Percentiles rank a stretch among this genome's conserved stretches.
phyloP scores from a whole-genome alignment of 2,329 filamentous ascomycete genomes.

The Fusarium algeriense region DNA sequence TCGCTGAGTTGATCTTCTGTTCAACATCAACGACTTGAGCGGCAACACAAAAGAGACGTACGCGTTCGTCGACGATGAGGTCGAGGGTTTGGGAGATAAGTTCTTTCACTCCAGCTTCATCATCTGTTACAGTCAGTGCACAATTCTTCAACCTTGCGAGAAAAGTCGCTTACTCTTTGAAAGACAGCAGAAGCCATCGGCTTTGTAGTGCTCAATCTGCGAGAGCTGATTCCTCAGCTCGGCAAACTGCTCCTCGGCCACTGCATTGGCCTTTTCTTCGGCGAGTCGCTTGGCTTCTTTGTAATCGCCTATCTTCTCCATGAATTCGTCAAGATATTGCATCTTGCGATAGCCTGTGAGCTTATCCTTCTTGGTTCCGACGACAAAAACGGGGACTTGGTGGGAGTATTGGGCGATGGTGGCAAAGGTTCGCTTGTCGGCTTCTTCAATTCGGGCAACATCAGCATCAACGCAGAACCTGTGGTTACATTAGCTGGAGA shows the following conservation, averaged over 20 bases:
- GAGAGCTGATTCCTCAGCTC: constrained; percentile 41
- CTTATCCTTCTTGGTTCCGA: constrained; percentile 47
- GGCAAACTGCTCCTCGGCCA: constrained; percentile 42
- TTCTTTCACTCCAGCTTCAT: constrained; percentile 41
- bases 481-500: not conserved
- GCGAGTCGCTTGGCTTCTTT: constrained; percentile 43
- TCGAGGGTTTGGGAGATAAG: constrained; percentile 45
- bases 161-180: constrained; percentile 28
- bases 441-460: constrained; percentile 45
- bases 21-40: constrained; percentile 49
- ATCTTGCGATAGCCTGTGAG: constrained; percentile 39
- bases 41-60: constrained; percentile 49
- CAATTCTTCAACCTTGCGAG: fast-evolving
- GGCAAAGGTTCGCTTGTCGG: constrained; percentile 45
- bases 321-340: constrained; percentile 39
- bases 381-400: constrained; percentile 44
- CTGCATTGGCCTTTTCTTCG: constrained; percentile 36
- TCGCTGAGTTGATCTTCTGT: constrained; percentile 49
- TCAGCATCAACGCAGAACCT: constrained; percentile 47
- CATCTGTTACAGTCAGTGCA: constrained; percentile 19
- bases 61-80: constrained; percentile 47
- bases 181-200: constrained; percentile 44
- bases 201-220: constrained; percentile 47
- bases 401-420: constrained; percentile 46
- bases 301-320: constrained; percentile 45